phyloP scores from a whole-genome alignment of 129 eudicot species.

The Silybum marianum region DNA sequence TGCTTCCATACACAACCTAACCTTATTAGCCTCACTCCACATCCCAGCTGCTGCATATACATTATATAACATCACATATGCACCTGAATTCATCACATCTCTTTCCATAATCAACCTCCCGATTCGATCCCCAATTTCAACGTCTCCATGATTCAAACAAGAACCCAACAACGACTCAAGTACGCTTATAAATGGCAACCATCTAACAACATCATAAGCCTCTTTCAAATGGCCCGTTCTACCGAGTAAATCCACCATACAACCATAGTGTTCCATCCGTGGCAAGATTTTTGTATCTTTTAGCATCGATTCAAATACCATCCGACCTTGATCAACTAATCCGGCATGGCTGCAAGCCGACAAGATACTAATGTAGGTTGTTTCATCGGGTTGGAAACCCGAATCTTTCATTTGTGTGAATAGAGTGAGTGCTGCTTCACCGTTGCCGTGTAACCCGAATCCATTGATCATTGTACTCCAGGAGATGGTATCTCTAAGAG shows the following conservation, averaged over 20 bases:
- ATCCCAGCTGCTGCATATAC: constrained; percentile 61
- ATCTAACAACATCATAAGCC: constrained; percentile 48
- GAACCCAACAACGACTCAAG: constrained; percentile 56
- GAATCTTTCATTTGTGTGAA: constrained; percentile 38
- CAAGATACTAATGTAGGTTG: constrained; percentile 51
- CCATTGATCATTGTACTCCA: constrained; percentile 60
- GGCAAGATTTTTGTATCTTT: constrained; percentile 31
- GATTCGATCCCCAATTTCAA: constrained; percentile 47
- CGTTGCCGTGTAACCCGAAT: constrained; percentile 54
- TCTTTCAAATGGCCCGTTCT: constrained; percentile 54
- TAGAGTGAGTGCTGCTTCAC: constrained; percentile 44
- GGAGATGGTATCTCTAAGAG: constrained; percentile 46
- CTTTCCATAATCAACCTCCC: constrained; percentile 41
- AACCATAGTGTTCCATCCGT: constrained; percentile 50
- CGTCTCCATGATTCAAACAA: constrained; percentile 45
- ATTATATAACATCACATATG: constrained; percentile 51
- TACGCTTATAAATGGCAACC: constrained; percentile 12
- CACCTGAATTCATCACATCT: constrained; percentile 34
- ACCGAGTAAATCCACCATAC: constrained; percentile 56
- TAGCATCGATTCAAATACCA: constrained; percentile 44
- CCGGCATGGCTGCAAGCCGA: constrained; percentile 67
- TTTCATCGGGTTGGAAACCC: constrained; percentile 48
- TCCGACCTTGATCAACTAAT: constrained; percentile 38
- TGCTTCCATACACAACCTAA: constrained; percentile 51
- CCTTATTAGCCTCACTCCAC: constrained; percentile 54